These are phyloP conservation scores for Excoecaria cochinchinensis DNA, from an alignment of 345 rosid genomes.

Conservation along the genomic window DNA sequence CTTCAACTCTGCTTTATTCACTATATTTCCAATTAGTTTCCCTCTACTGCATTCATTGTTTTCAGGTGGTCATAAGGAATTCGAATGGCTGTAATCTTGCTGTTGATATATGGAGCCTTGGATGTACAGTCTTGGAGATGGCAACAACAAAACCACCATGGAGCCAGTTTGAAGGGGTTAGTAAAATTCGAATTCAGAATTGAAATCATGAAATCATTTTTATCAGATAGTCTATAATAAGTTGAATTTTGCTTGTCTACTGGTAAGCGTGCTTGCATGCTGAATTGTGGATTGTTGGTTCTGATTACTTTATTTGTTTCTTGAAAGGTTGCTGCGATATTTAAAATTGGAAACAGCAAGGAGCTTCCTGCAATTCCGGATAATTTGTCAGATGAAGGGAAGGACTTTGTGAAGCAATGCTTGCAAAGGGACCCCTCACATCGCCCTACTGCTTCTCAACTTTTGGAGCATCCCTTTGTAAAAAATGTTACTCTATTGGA, in stretches of 20 bases:
- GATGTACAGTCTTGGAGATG: conserved; percentile 84
- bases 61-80: conserved; percentile 73
- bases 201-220: neutral
- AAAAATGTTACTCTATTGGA: conserved; percentile 53
- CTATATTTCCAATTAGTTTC: neutral
- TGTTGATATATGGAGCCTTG: conserved; percentile 88
- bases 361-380: conserved; percentile 76
- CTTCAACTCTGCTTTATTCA: neutral
- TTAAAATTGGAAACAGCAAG: conserved; percentile 77
- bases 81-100: conserved; percentile 64
- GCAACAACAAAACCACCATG: conserved; percentile 84
- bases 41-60: neutral
- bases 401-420: conserved; percentile 61
- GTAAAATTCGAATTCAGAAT: conserved; percentile 16
- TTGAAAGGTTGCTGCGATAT: conserved; percentile 55
- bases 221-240: neutral
- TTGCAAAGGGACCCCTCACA: conserved; percentile 56
- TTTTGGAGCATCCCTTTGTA: conserved; percentile 64
- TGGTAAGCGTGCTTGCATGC: conserved; percentile 1
- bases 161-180: conserved; percentile 83
- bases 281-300: conserved; percentile 6
- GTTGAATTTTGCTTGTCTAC: neutral
- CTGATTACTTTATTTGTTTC: conserved; percentile 2
- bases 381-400: conserved; percentile 60
- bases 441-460: conserved; percentile 60